A percentile compares a stretch with the other conserved stretches of the same genome.
These are phyloP conservation scores for Metschnikowia noctiluminum DNA, from an alignment of 805 yeast species.

Conservation along the genomic window DNA sequence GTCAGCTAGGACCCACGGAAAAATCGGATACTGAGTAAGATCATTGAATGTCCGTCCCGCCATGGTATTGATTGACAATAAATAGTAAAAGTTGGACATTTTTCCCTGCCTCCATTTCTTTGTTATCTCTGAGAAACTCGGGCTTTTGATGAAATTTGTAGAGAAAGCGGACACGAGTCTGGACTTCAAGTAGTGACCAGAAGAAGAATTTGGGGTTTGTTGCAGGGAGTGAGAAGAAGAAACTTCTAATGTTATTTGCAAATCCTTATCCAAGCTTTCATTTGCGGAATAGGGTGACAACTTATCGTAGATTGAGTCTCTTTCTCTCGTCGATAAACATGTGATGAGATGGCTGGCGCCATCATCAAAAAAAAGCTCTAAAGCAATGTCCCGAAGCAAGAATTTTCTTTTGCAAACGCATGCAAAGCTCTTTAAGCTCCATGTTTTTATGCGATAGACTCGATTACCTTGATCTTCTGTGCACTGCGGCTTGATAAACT, in stretches of 20 bases:
- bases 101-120: slow-evolving; percentile 73
- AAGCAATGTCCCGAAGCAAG: slow-evolving; percentile 72
- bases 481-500: slow-evolving; percentile 52
- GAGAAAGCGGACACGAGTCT: slow-evolving; percentile 38
- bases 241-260: slow-evolving; percentile 50
- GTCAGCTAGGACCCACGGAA: slow-evolving; percentile 89
- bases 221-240: slow-evolving; percentile 34
- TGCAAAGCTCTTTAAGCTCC: slow-evolving; percentile 59
- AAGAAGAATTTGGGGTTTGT: slow-evolving; percentile 11
- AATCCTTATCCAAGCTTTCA: slow-evolving; percentile 50
- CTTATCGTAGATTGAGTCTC: slow-evolving; percentile 55
- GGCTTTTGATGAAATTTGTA: slow-evolving; percentile 21
- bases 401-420: slow-evolving; percentile 74
- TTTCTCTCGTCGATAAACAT: slow-evolving; percentile 46
- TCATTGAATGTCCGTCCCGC: slow-evolving; percentile 91
- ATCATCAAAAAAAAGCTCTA: slow-evolving; percentile 71
- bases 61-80: slow-evolving; percentile 74
- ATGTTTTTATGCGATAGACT: slow-evolving; percentile 49
- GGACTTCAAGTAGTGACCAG: slow-evolving; percentile 22
- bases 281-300: slow-evolving; percentile 49
- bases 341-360: slow-evolving; percentile 72
- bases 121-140: slow-evolving; percentile 41
- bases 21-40: slow-evolving; percentile 84
- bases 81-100: slow-evolving; percentile 77
- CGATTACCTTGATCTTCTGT: slow-evolving; percentile 22